Conservation (phyloP, 129 eudicot genomes). For the Flaveria trinervia region DNA sequence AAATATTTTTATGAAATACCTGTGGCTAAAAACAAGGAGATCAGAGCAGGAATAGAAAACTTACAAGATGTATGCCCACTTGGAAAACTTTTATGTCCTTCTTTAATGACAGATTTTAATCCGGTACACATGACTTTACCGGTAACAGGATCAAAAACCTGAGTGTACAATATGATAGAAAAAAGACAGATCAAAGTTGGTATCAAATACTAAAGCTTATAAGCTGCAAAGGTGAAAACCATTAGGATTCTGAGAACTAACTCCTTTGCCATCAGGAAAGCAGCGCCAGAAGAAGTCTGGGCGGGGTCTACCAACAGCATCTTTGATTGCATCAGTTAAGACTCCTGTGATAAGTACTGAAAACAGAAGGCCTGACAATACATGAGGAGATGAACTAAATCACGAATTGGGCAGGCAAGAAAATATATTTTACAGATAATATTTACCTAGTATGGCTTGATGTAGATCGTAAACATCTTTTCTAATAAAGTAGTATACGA, state of each 20-base stretch:
- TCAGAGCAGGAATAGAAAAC: slow-evolving; percentile 31
- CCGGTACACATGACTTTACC: slow-evolving; percentile 78
- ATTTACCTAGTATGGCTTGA: slow-evolving; percentile 73
- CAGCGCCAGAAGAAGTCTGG: slow-evolving; percentile 96
- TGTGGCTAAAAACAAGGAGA: not conserved
- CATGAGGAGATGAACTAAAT: slow-evolving; percentile 2
- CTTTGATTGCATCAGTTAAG: slow-evolving; percentile 85
- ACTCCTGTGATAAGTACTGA: slow-evolving; percentile 77
- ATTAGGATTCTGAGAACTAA: slow-evolving; percentile 35
- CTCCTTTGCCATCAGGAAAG: slow-evolving; percentile 82
- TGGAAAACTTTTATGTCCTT: slow-evolving; percentile 92
- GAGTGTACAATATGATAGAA: slow-evolving; percentile 16
- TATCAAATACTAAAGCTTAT: slow-evolving; percentile 7
- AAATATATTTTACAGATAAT: not conserved
- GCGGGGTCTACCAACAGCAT: slow-evolving; percentile 92
- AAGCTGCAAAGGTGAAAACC: slow-evolving; percentile 11
- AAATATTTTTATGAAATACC: not conserved
- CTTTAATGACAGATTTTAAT: slow-evolving; percentile 68
- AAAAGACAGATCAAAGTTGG: slow-evolving; percentile 9
- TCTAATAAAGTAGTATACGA: slow-evolving; percentile 58
- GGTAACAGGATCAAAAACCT: slow-evolving; percentile 72
- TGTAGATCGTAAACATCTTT: slow-evolving; percentile 81
- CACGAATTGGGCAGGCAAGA: not conserved
- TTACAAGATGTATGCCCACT: slow-evolving; percentile 81
- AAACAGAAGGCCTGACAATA: slow-evolving; percentile 59